phyloP scores from a whole-genome alignment of 148 eudicot species.

The Chenopodium formosanum region DNA sequence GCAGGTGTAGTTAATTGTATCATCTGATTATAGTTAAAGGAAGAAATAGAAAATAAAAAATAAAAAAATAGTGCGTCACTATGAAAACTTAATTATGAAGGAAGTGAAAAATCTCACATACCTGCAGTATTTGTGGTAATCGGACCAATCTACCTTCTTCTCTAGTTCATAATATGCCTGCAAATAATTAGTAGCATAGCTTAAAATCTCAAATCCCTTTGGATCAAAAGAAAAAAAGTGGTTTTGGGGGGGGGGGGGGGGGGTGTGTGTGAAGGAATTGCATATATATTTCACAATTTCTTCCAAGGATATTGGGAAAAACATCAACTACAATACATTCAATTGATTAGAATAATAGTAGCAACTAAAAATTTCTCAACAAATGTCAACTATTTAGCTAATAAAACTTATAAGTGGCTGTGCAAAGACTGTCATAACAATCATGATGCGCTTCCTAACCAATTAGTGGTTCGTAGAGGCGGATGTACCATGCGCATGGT shows the following conservation, averaged over 20 bases:
- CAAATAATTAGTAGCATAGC: slow-evolving; percentile 7
- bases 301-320: background rate
- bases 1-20: no score
- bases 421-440: background rate
- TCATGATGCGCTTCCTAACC: background rate
- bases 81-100: background rate
- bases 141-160: slow-evolving; percentile 76
- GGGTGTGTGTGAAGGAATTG: no score
- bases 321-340: background rate
- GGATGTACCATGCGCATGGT: no score
- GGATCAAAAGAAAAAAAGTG: background rate
- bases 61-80: background rate
- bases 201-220: background rate
- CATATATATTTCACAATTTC: background rate
- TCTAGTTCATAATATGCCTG: slow-evolving; percentile 72
- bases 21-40: no score
- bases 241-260: no score
- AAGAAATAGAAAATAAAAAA: no score
- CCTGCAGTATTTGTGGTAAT: slow-evolving; percentile 66
- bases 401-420: background rate
- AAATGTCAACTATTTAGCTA: background rate
- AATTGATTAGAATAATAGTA: background rate
- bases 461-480: no score
- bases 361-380: background rate
- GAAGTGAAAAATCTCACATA: slow-evolving; percentile 31